These are phyloP conservation scores for Didymella pinodella DNA, from an alignment of 2,329 filamentous ascomycete genomes.

Conservation along the genomic window DNA sequence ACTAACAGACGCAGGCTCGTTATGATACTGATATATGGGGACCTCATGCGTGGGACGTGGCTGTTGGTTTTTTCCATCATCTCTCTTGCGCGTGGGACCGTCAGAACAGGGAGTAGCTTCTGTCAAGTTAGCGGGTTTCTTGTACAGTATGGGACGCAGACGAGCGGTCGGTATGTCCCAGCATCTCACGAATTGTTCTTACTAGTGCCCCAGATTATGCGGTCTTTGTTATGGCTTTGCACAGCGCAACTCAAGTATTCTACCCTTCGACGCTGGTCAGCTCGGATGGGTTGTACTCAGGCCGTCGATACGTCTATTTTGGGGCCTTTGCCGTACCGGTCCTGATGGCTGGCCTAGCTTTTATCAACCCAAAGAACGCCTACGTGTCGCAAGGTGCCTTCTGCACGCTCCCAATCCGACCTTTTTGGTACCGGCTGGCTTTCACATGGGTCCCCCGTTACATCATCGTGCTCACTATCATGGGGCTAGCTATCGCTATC, in stretches of 20 bases:
- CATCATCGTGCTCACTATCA: constrained; percentile 69
- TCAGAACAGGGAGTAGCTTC: constrained; percentile 62
- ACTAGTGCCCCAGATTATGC: constrained; percentile 63
- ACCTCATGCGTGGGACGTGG: constrained; percentile 74
- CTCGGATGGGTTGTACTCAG: constrained; percentile 72
- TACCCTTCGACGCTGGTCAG: constrained; percentile 57
- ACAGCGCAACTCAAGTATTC: constrained; percentile 76
- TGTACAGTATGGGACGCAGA: constrained; percentile 71
- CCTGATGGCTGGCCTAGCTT: constrained; percentile 69
- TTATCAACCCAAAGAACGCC: constrained; percentile 62
- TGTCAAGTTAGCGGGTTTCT: constrained; percentile 76
- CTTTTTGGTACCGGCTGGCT: constrained; percentile 72
- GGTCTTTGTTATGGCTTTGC: constrained; percentile 75
- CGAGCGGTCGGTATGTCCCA: constrained; percentile 58
- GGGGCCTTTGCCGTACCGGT: constrained; percentile 66
- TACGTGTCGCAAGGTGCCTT: constrained; percentile 72
- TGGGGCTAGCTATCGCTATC: constrained; percentile 72
- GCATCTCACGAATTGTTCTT: neutral
- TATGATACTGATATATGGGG: constrained; percentile 75
- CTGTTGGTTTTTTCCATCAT: constrained; percentile 71
- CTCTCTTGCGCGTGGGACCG: constrained; percentile 61
- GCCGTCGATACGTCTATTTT: constrained; percentile 67
- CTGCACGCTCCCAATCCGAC: constrained; percentile 72
- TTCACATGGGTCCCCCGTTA: constrained; percentile 79
- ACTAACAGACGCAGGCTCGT: constrained; percentile 65